These are phyloP conservation scores for Artemisia tridentata DNA, from an alignment of 129 eudicot species.

Conservation along the genomic window DNA sequence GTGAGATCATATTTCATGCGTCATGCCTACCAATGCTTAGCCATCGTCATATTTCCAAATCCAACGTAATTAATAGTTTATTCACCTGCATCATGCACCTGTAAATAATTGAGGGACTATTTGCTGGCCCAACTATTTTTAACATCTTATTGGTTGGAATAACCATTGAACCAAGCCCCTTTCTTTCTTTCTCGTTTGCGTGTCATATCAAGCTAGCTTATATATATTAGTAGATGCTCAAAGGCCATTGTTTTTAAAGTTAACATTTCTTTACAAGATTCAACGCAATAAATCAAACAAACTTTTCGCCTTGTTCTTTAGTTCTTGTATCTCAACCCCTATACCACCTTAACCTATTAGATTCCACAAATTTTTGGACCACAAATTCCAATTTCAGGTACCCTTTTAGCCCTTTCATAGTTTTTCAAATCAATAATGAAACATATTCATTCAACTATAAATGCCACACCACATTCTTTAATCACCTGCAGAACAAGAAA, in stretches of 20 bases:
- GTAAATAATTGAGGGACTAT: slow-evolving; percentile 20
- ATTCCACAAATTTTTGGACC: slow-evolving; percentile 29
- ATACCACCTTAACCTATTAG: slow-evolving; percentile 20
- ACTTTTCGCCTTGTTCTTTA: background rate
- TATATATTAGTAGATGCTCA: slow-evolving; percentile 5
- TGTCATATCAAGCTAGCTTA: too few relatives aligned
- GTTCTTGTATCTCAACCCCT: slow-evolving; percentile 20
- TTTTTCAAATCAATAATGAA: slow-evolving; percentile 35
- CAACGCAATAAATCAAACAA: background rate
- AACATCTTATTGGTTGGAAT: slow-evolving; percentile 23
- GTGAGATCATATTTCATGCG: slow-evolving; percentile 23
- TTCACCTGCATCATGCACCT: background rate
- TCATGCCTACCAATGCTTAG: slow-evolving; percentile 12
- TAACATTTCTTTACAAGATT: slow-evolving; percentile 2
- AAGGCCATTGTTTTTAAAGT: slow-evolving; percentile 13
- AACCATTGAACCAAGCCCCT: slow-evolving; percentile 29
- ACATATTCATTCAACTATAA: slow-evolving; percentile 29
- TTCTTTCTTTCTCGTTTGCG: background rate
- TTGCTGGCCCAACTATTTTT: background rate
- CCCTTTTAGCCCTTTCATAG: slow-evolving; percentile 22
- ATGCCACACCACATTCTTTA: slow-evolving; percentile 26
- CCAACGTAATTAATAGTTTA: background rate
- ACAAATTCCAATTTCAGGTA: slow-evolving; percentile 31
- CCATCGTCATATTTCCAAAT: slow-evolving; percentile 6
- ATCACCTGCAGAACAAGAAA: slow-evolving; percentile 29